Base-by-base conservation (phyloP, 148 eudicot species). In the Drosera capensis region DNA sequence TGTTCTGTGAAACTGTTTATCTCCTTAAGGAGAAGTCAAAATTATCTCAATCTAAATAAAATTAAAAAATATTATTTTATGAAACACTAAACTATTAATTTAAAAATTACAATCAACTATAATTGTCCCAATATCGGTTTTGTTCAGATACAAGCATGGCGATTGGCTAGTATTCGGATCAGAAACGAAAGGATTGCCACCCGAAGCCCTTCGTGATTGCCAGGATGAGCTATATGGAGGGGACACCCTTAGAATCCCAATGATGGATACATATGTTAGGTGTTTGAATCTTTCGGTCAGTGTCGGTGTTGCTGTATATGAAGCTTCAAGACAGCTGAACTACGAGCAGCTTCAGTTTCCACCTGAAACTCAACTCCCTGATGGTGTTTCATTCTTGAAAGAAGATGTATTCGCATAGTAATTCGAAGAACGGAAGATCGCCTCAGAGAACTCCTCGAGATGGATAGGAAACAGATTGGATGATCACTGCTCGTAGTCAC, bases 161-260 rank as follows among this genome's bases (percentile, higher is more conserved):
- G 97, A 90, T 46, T 90, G 97, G 95, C 80, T 90, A 3, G 78
- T 90, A 22, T 90, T 90, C 48, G 97, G 97, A 46, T 76, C 97
- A 35, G 97, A 90, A 72, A 90, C 93, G 25, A 62, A 65, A 29
- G 97, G 97, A 24, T 58, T 90, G 18, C 95, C 97, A 6, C 74
- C 80, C 19, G 93, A 84, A 43, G 95, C 58, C 15, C 71, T 90
- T 38, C 45, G 36, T 35, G 97, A 90, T 54, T 90, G 97, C 55
- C 66, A 47, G 61, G 65, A 40, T 23, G 76, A 82, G 62, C 49
- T 66, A 23, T 51, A 72, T 41, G 94, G 96, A 29, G 94, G 86
- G 12, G 92, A 73, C 18, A 66, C 86, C 0, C 40, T 88, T 25
- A 73, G 69, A 44, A 90, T 90, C 21, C 97, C 97, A 12, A 90